These are phyloP conservation scores for Silene noctiflora DNA, from an alignment of 179 eudicot species.

Conservation along the genomic window DNA sequence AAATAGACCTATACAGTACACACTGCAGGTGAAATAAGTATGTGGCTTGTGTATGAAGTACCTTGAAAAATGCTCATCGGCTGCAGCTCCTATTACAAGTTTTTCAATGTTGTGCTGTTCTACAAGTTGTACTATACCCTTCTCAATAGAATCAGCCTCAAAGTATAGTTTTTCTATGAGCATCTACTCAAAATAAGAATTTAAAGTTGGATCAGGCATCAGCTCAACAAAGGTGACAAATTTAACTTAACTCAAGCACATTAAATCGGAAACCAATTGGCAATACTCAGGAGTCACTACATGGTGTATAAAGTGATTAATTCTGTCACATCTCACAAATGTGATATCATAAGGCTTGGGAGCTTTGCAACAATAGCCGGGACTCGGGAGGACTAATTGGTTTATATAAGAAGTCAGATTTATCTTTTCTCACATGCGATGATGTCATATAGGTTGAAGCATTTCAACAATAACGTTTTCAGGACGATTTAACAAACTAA, in stretches of 20 bases:
- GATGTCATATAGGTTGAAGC: not conserved
- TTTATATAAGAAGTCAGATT: not conserved
- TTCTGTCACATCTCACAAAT: not conserved
- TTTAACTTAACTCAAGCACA: too few species aligned
- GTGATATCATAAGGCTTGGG: not conserved
- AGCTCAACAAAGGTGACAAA: not conserved
- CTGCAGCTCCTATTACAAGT: constrained; percentile 83
- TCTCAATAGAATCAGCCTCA: constrained; percentile 57
- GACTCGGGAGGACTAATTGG: not conserved
- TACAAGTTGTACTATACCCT: constrained; percentile 65
- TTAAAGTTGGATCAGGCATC: not conserved
- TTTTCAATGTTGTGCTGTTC: constrained; percentile 39
- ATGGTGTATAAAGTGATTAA: too few species aligned
- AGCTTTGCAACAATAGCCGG: not conserved
- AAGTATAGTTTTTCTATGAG: constrained; percentile 37
- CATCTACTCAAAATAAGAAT: constrained; percentile 32
- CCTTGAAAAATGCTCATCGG: constrained; percentile 46
- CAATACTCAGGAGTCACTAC: too few species aligned
- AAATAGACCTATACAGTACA: not conserved
- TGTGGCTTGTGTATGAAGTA: constrained; percentile 9
- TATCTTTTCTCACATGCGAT: not conserved
- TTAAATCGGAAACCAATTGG: too few species aligned
- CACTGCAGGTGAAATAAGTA: not conserved
- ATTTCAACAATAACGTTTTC: not conserved
- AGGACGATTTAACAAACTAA: not conserved